phyloP scores from a whole-genome alignment of 768 basidiomycete species.

The Saitozyma sp. region DNA sequence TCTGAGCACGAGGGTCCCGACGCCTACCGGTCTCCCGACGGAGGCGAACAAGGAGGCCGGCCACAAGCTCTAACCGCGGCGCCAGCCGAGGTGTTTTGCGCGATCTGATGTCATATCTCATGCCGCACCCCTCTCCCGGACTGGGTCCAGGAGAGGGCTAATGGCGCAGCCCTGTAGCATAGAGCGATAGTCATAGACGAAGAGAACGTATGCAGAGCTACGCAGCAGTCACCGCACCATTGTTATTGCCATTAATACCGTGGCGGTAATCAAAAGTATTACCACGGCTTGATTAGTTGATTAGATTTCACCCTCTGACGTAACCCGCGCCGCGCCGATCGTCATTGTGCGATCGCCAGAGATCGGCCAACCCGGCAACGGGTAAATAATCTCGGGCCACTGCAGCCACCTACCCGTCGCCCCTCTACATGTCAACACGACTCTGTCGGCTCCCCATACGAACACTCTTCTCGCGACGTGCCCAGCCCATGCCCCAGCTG shows the following conservation, averaged over 20 bases:
- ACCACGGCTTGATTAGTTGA: background rate
- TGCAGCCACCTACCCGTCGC: background rate
- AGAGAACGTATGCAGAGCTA: too few relatives aligned
- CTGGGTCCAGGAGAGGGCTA: too few relatives aligned
- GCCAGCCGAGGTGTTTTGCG: too few relatives aligned
- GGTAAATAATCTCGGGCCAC: background rate
- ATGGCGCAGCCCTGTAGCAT: too few relatives aligned
- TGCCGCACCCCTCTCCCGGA: too few relatives aligned
- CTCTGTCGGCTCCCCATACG: background rate
- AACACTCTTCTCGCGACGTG: background rate
- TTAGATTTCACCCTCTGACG: background rate
- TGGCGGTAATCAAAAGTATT: too few relatives aligned
- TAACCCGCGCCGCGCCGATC: background rate
- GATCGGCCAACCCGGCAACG: background rate
- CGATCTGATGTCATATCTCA: too few relatives aligned
- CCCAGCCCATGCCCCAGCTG: conserved; percentile 35
- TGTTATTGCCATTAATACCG: too few relatives aligned
- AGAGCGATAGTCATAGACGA: too few relatives aligned
- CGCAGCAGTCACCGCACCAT: too few relatives aligned
- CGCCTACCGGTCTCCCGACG: background rate
- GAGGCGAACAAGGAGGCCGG: background rate
- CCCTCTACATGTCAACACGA: background rate
- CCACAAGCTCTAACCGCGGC: too few relatives aligned
- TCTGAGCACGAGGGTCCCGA: background rate
- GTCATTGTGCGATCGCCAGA: background rate